Conservation (phyloP, 768 basidiomycete genomes). For the Leucosporidium creatinivorum region DNA sequence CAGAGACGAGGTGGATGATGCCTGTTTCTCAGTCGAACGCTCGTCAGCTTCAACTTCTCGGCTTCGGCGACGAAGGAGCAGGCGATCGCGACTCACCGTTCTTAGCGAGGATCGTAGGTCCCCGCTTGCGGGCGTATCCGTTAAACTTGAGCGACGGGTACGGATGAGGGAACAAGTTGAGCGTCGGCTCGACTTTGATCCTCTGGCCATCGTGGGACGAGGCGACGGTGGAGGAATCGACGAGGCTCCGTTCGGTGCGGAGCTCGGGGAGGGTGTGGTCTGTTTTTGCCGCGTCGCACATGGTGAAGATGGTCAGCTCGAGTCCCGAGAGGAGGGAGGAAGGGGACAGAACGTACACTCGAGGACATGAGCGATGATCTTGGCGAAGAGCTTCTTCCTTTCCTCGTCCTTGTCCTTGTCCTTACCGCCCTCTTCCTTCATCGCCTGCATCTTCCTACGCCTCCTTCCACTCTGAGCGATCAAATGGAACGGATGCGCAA, state of each 20-base stretch:
- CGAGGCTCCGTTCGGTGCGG: slow-evolving; percentile 38
- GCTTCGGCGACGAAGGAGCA: background rate
- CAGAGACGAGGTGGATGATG: slow-evolving; percentile 40
- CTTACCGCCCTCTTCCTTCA: slow-evolving; percentile 4
- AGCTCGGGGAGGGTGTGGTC: slow-evolving; percentile 41
- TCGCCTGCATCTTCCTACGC: no score
- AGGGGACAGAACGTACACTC: slow-evolving; percentile 29
- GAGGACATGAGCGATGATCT: slow-evolving; percentile 35
- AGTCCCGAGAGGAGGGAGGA: background rate
- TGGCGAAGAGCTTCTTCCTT: slow-evolving; percentile 40
- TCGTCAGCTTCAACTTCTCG: background rate
- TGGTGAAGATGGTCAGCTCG: no score
- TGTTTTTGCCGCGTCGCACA: no score
- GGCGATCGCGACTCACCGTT: slow-evolving; percentile 38
- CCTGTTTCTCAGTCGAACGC: background rate
- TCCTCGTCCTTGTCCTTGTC: slow-evolving; percentile 31
- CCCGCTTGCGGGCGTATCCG: slow-evolving; percentile 40
- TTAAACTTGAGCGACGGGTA: slow-evolving; percentile 41
- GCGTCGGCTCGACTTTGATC: slow-evolving; percentile 10
- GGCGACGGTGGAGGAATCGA: slow-evolving; percentile 41
- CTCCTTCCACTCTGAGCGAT: no score
- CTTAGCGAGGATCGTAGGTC: slow-evolving; percentile 41
- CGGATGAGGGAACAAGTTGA: slow-evolving; percentile 8
- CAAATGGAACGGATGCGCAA: no score
- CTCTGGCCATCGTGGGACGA: slow-evolving; percentile 1